Evolutionary conservation across 805 yeast species (phyloP).

Genomic region (Dipodascus albidus): DNA sequence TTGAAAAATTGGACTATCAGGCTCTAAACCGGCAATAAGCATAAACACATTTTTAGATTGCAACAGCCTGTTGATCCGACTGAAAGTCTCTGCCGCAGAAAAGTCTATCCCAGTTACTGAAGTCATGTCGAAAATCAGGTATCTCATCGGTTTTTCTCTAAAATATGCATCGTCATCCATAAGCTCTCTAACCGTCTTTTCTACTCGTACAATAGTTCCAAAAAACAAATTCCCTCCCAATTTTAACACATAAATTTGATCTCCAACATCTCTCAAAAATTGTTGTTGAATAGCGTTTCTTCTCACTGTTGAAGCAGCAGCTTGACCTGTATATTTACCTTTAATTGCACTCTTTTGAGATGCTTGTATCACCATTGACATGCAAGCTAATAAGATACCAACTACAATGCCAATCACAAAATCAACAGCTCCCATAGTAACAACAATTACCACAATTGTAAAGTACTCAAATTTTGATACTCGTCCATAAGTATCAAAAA

Average conservation of each 20-base stretch:
- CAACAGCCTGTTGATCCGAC: slow-evolving; percentile 70
- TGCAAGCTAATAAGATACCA: slow-evolving; percentile 84
- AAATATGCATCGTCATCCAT: slow-evolving; percentile 41
- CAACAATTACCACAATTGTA: slow-evolving; percentile 77
- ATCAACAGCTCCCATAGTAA: slow-evolving; percentile 92
- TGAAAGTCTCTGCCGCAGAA: slow-evolving; percentile 92
- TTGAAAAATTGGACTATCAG: slow-evolving; percentile 51
- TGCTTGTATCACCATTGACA: slow-evolving; percentile 87
- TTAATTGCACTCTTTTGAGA: slow-evolving; percentile 72
- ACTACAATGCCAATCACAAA: slow-evolving; percentile 86
- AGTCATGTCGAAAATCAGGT: slow-evolving; percentile 73
- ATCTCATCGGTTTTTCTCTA: slow-evolving; percentile 51
- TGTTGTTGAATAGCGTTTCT: slow-evolving; percentile 84
- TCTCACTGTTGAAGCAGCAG: slow-evolving; percentile 84
- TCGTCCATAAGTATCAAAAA: slow-evolving; percentile 74
- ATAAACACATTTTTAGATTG: slow-evolving; percentile 58
- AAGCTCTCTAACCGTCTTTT: slow-evolving; percentile 53
- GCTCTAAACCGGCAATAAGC: slow-evolving; percentile 66
- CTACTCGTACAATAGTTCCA: slow-evolving; percentile 92
- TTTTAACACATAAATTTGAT: slow-evolving; percentile 80
- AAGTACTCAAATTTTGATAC: slow-evolving; percentile 67
- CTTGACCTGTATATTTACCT: slow-evolving; percentile 74
- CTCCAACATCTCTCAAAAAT: slow-evolving; percentile 74
- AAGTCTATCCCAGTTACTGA: slow-evolving; percentile 74
- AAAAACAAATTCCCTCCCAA: slow-evolving; percentile 83